These are phyloP conservation scores for Glycine soja DNA, from an alignment of 306 rosid species.

Conservation along the genomic window DNA sequence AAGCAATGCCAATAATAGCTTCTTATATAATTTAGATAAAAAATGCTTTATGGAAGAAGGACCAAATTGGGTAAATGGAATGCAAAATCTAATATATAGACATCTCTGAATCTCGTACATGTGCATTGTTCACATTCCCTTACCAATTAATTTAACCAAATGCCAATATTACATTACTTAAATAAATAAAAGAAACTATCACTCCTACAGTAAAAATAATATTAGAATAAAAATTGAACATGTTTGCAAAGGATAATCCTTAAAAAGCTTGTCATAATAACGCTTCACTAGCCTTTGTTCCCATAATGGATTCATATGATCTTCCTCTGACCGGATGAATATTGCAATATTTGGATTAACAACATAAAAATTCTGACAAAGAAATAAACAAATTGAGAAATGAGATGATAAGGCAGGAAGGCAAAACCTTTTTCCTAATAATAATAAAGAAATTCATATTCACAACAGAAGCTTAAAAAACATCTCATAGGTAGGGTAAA, in stretches of 20 bases:
- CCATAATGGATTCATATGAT: slow-evolving; percentile 90
- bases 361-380: slow-evolving; percentile 43
- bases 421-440: neutral
- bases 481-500: slow-evolving; percentile 16
- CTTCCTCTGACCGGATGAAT: slow-evolving; percentile 94
- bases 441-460: slow-evolving; percentile 7
- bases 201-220: slow-evolving; percentile 12
- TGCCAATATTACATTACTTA: slow-evolving; percentile 16
- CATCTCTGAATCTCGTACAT: slow-evolving; percentile 19
- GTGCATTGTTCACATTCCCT: slow-evolving; percentile 26
- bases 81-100: slow-evolving; percentile 32
- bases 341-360: slow-evolving; percentile 56
- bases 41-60: neutral
- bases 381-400: slow-evolving; percentile 39
- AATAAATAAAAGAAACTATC: slow-evolving; percentile 24
- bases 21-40: slow-evolving; percentile 17
- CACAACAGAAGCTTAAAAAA: neutral
- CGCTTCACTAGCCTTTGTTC: slow-evolving; percentile 98
- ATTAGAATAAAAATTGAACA: slow-evolving; percentile 1
- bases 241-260: slow-evolving; percentile 84
- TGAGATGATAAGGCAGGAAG: slow-evolving; percentile 23
- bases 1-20: slow-evolving; percentile 15
- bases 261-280: slow-evolving; percentile 89
- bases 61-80: neutral
- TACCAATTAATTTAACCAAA: slow-evolving; percentile 22